Evolutionary conservation across 192 early-diverging fungal species (phyloP), one percentile per base, ranked within the genome.

Genomic region (Backusella sp.): DNA sequence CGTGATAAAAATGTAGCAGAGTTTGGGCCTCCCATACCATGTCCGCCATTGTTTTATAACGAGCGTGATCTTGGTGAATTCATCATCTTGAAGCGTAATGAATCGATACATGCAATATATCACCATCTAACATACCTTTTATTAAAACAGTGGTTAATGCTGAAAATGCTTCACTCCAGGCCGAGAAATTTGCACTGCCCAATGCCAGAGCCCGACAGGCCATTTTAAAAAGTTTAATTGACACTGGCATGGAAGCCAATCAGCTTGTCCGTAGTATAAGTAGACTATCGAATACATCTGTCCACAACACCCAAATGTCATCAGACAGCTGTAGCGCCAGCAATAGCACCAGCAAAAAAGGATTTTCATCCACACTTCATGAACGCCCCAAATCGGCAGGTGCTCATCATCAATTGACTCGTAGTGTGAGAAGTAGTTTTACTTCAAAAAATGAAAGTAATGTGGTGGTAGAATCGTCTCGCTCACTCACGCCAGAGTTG

Each of bases 21-120:
- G n/a, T 89, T 89, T 74, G 88, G 84, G 30, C 88, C 88, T 0
- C 73, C 81, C 3, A 68, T 86, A 21, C 86, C 88, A 11, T 73
- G 80, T 28, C 87, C 85, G 23, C 78, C 84, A 5, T 62, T 89
- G 11, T 87, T 89, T 68, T 73, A 66, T 37, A 79, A 81, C 39
- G 49, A 82, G 0, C 74, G 76, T 1, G 76, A 79, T 17, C 52
- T 89, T 19, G 66, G 76, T n/a, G 79, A 75, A 8, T 89, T 85
- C 41, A 65, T 85, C 2, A 66, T 76, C 21, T 52, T 74, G n/a
- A 83, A 83, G 76, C 59, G 82, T 80, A 83, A 32, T 32, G 32
- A 75, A 71, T 67, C 19, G 7, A 26, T 19, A 0, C 8, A 41
- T 41, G 7, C 39, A 41, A 41, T 11, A 17, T 0, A 15, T 11